Percentiles rank a stretch among this genome's conserved stretches.
phyloP scores from a whole-genome alignment of 2,329 filamentous ascomycete genomes.

The Hysterium pulicare region DNA sequence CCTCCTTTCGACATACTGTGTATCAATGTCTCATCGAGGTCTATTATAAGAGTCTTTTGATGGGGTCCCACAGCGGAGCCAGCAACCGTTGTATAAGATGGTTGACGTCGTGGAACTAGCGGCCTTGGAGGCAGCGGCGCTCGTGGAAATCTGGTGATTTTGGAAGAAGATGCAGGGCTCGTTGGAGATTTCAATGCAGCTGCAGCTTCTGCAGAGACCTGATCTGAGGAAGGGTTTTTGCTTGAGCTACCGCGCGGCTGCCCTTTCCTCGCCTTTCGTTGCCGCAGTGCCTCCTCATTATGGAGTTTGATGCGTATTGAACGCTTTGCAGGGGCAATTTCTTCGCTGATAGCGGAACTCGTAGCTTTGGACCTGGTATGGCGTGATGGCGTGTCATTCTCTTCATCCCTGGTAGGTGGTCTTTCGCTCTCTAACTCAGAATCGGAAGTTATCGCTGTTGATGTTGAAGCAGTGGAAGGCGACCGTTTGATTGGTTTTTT shows the following conservation, averaged over 20 bases:
- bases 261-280: slow-evolving; percentile 68
- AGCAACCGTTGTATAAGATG: slow-evolving; percentile 66
- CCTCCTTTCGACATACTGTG: slow-evolving; percentile 97
- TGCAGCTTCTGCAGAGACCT: slow-evolving; percentile 47
- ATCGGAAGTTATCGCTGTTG: slow-evolving; percentile 64
- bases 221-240: slow-evolving; percentile 19
- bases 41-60: slow-evolving; percentile 91
- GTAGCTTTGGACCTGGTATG: slow-evolving; percentile 64
- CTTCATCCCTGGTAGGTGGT: slow-evolving; percentile 26
- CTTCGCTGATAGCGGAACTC: slow-evolving; percentile 51
- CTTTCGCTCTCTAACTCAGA: slow-evolving; percentile 59
- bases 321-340: slow-evolving; percentile 65
- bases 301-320: slow-evolving; percentile 90
- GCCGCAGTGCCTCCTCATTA: slow-evolving; percentile 70
- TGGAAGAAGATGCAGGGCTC: slow-evolving; percentile 63
- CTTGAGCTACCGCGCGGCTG: slow-evolving; percentile 39
- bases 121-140: slow-evolving; percentile 85
- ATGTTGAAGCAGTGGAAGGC: slow-evolving; percentile 48
- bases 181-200: slow-evolving; percentile 88
- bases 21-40: slow-evolving; percentile 95
- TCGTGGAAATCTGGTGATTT: slow-evolving; percentile 83
- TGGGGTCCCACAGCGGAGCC: slow-evolving; percentile 35
- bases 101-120: slow-evolving; percentile 81
- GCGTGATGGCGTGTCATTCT: slow-evolving; percentile 44
- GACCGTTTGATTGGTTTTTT: slow-evolving; percentile 36